Evolutionary conservation across 23 red algal genomes (phyloP), one percentile per base, ranked within the genome.

Genomic region (Gracilaria gracilis): DNA sequence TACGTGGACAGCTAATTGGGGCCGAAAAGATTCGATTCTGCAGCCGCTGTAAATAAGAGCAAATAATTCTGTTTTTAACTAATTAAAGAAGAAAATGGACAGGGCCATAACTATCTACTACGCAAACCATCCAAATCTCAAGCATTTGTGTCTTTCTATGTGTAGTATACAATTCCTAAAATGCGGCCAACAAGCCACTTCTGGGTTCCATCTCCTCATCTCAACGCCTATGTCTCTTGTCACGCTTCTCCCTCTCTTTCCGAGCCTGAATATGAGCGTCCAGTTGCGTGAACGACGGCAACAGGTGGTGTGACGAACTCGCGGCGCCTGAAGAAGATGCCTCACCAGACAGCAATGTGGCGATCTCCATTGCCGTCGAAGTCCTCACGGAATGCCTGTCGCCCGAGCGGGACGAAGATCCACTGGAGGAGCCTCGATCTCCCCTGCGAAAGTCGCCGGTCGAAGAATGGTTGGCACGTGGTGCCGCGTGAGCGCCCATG

Each of bases 231-330:
- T 73, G 24, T 35, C 67, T 37, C 67, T 73, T 73, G 67, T 73
- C 67, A 73, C 67, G 67, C 67, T 73, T 73, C 35, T 73, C 67
- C 67, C 28, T 42, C 16, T 73, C 67, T n/a, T 73, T 73, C 35
- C 67, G 16, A n/a, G 67, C 67, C 67, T 73, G 31, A 44, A 73
- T 37, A 35, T 40, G 67, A 5, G 67, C 67, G 35, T 73, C 67
- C 17, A 73, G 20, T 35, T 73, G 67, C 67, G 67, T 73, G 16
- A 73, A 40, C 20, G 67, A 73, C 67, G 67, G 67, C 20, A 73
- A n/a, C 35, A 9, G 42, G 35, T 44, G 34, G 2, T 73, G 67
- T 44, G 67, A 73, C 21, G 67, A 73, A 40, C 35, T 40, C 67
- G 19, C 67, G 36, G 35, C 35, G 11, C 67, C 67, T 1, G 67